A percentile compares a stretch with the other conserved stretches of the same genome.
These are phyloP conservation scores for Sporothrix variecibatus DNA, from an alignment of 2,329 filamentous ascomycete genomes.

Conservation along the genomic window DNA sequence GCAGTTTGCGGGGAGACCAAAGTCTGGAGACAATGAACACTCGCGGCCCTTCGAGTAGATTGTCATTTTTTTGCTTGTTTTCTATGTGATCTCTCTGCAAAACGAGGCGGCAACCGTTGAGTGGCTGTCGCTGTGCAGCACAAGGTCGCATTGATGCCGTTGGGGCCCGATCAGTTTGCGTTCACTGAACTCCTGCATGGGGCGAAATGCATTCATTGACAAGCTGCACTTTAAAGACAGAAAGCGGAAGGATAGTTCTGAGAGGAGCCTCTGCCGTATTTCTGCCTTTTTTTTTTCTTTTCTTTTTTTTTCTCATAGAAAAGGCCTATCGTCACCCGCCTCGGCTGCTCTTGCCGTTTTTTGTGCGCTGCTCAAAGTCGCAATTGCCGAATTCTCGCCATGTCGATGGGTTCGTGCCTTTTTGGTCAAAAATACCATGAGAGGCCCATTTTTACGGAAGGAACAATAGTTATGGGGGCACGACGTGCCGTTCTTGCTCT, in stretches of 20 bases:
- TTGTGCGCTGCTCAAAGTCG: neutral
- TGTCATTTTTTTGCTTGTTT: neutral
- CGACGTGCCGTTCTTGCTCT: neutral
- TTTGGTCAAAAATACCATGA: neutral
- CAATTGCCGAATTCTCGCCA: neutral
- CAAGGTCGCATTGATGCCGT: neutral
- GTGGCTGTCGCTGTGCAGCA: slow-evolving; percentile 1
- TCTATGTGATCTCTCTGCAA: neutral
- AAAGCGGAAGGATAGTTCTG: neutral
- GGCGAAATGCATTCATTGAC: neutral
- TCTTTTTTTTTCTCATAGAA: no score
- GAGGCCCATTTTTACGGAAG: neutral
- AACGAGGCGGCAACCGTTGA: slow-evolving; percentile 3
- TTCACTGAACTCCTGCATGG: neutral
- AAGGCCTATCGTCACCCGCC: no score
- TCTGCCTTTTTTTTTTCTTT: neutral
- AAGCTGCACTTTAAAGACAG: neutral
- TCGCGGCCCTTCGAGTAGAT: neutral
- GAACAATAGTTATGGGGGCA: no score
- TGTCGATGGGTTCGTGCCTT: neutral
- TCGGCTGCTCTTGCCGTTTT: neutral
- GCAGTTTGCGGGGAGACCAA: neutral
- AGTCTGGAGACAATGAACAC: neutral
- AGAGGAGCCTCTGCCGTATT: no score
- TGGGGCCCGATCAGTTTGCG: neutral